Base-by-base conservation (phyloP, 2,329 filamentous ascomycete species). In the Emericellopsis cladophorae region DNA sequence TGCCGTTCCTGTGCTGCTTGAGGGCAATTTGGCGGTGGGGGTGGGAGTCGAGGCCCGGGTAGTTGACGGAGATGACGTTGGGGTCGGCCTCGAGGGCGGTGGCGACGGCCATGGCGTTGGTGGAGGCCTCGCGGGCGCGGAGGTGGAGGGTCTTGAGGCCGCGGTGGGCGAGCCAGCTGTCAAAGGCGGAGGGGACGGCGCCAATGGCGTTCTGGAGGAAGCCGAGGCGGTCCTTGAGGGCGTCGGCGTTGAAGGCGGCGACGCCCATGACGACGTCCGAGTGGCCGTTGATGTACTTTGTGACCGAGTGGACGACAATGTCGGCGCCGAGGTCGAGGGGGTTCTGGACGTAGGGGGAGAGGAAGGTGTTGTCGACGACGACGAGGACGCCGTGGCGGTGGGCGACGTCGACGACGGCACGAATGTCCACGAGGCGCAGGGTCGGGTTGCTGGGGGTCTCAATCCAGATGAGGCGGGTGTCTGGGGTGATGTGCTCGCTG, bases 211-310 rank as follows among this genome's bases (percentile, higher is more conserved):
- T 98, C 61, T 98, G 92, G 32, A 98, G 74, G 72, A 96, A 98
- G 40, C 77, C 70, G 18, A 98, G 76, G 34, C 85, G 79, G 47
- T 81, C 68, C 57, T 80, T 79, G 50, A 98, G 72, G 15, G 78
- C 74, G 42, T 87, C 79, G 24, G 82, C 84, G 73, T 95, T 96
- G 75, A 94, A 93, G 39, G 92, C 92, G 37, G 88, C 90, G 24
- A 92, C 84, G 49, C 92, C 92, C 92, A 98, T 98, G 53, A 96
- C 81, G 8, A 98, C 92, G 60, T 98, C 92, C 58, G 79, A 76
- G 68, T 98, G 92, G 39, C 92, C 92, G 61, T 96, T 96, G 68
- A 98, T 96, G 67, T 96, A 98, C 68, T 98, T 98, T 36, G 92
- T 98, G 42, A 98, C 92, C 42, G 81, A 89, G 72, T 96, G 90